phyloP scores from a whole-genome alignment of 2,329 filamentous ascomycete species.

The Colletotrichum lupini region DNA sequence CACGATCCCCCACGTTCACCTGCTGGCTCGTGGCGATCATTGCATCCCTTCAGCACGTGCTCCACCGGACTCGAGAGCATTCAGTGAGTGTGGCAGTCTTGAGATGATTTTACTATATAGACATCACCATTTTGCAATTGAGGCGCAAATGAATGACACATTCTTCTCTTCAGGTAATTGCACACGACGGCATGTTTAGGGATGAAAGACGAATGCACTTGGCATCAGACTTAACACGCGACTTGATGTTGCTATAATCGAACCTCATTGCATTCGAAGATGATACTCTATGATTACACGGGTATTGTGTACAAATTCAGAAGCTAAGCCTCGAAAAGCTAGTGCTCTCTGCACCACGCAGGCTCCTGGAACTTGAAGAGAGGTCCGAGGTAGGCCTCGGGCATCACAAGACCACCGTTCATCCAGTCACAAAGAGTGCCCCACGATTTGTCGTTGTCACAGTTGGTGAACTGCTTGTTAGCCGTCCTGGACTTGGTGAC shows the following conservation, averaged over 20 bases:
- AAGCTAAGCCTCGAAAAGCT: background rate
- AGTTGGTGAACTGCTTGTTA: slow-evolving; percentile 39
- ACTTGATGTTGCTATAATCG: too few species aligned
- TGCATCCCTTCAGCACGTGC: background rate
- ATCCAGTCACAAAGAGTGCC: slow-evolving; percentile 37
- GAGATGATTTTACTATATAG: background rate
- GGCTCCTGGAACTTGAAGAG: slow-evolving; percentile 23
- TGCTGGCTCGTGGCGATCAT: background rate
- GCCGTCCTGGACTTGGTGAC: slow-evolving; percentile 4
- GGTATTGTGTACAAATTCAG: background rate
- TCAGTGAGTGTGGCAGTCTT: background rate
- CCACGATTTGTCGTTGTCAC: slow-evolving; percentile 38
- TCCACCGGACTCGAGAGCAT: background rate
- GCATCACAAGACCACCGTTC: slow-evolving; percentile 35
- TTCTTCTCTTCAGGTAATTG: too few species aligned
- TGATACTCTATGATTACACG: too few species aligned
- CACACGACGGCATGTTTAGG: too few species aligned
- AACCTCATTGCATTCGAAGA: too few species aligned
- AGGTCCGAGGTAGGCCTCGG: slow-evolving; percentile 41
- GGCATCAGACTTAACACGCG: too few species aligned
- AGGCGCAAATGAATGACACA: too few species aligned
- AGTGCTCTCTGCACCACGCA: slow-evolving; percentile 15
- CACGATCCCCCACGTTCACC: background rate
- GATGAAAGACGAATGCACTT: too few species aligned
- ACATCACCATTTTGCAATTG: too few species aligned